These are phyloP conservation scores for Aspergillus carlsbadensis DNA, from an alignment of 495 filamentous ascomycete species.

Conservation along the genomic window DNA sequence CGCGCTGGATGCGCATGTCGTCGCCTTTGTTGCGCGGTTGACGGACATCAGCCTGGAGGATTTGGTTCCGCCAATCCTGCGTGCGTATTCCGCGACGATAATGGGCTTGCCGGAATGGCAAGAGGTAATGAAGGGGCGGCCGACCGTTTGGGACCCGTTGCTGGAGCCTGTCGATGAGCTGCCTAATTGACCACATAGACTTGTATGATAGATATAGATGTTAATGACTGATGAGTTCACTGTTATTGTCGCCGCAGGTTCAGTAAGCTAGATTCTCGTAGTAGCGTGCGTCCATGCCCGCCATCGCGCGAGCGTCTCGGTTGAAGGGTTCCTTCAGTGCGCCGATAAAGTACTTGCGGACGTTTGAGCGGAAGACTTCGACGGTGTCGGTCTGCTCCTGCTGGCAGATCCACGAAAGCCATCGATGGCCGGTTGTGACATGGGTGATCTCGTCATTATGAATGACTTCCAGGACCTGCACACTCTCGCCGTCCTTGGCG, in stretches of 20 bases:
- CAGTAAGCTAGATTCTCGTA: constrained; percentile 33
- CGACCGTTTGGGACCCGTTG: constrained; percentile 13
- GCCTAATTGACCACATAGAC: not conserved
- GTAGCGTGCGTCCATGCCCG: constrained; percentile 50
- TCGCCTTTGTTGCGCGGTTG: constrained; percentile 7
- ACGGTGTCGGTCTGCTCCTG: constrained; percentile 51
- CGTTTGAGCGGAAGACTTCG: constrained; percentile 49
- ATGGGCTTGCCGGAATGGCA: constrained; percentile 6
- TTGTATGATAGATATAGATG: not conserved
- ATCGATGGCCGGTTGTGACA: constrained; percentile 54
- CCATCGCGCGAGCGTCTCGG: constrained; percentile 45
- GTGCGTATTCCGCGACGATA: constrained; percentile 8
- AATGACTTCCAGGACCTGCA: constrained; percentile 45
- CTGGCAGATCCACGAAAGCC: constrained; percentile 53
- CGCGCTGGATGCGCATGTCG: constrained; percentile 15
- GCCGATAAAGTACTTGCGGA: constrained; percentile 48
- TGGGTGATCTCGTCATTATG: constrained; percentile 57
- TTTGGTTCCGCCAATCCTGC: constrained; percentile 6
- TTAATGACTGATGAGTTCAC: not conserved
- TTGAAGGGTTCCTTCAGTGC: constrained; percentile 51
- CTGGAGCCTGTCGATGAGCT: constrained; percentile 11
- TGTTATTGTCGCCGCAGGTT: not conserved
- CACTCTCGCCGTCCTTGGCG: constrained; percentile 44
- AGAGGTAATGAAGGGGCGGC: constrained; percentile 5
- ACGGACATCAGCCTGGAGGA: constrained; percentile 11